These are phyloP conservation scores for Trametes coccinea DNA, from an alignment of 768 basidiomycete genomes.

Conservation along the genomic window DNA sequence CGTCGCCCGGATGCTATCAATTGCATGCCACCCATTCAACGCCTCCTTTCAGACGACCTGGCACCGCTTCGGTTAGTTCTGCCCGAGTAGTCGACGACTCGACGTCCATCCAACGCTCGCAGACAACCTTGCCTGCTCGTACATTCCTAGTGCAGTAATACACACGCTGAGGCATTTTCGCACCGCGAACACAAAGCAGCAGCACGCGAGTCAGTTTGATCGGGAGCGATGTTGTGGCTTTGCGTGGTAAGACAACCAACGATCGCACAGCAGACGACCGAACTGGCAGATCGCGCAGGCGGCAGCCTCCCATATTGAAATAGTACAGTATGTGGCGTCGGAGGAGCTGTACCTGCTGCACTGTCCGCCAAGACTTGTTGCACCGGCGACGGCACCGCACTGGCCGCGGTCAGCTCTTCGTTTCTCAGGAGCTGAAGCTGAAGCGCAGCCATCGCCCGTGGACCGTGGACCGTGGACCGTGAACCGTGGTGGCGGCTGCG, in stretches of 20 bases:
- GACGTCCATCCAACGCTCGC: no score
- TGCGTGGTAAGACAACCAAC: neutral
- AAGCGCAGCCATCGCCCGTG: neutral
- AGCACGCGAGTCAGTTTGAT: neutral
- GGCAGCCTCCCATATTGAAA: no score
- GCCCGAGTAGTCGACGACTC: no score
- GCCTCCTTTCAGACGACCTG: conserved; percentile 1
- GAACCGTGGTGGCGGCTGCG: neutral
- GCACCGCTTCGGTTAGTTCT: conserved; percentile 1
- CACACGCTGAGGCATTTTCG: neutral
- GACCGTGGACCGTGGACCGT: neutral
- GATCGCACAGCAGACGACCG: neutral
- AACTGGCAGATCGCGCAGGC: conserved; percentile 11
- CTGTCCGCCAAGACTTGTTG: neutral
- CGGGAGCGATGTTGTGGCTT: neutral
- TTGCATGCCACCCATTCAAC: neutral
- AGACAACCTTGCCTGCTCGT: no score
- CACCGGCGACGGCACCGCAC: neutral
- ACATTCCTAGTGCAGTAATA: neutral
- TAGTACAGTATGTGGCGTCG: neutral
- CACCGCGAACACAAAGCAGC: no score
- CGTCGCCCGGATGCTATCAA: neutral
- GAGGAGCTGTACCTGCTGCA: neutral
- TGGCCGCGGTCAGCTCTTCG: neutral
- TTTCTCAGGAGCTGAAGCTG: no score